Evolutionary conservation across 225 moss, liverwort and hornwort species (phyloP), one percentile per base, ranked within the genome.

Genomic region (Climacium dendroides): DNA sequence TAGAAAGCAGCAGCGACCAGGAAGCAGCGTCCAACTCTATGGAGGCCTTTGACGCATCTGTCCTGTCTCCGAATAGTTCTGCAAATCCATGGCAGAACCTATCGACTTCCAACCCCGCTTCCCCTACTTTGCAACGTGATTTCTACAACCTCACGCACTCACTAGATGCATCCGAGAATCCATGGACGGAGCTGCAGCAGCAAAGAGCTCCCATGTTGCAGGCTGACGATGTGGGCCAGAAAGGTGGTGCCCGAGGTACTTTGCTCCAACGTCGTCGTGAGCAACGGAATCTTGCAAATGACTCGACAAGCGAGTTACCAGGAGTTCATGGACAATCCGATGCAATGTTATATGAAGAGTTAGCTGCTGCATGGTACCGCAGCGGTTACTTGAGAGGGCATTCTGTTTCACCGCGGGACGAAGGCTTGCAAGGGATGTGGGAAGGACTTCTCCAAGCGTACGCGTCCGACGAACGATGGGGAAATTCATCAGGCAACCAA

Each of bases 121-220:
- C 89, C 30, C 91, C 89, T 14, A 65, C 52, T 67, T n/a, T 87
- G 48, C 93, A 93, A 45, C 91, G 90, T 14, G 91, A 88, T 63
- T 76, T 85, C n/a, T 86, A 83, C 75, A 90, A 84, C 77, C 72
- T 87, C 19, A 59, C 87, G 59, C 89, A 87, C 59, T 73, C 86
- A 32, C 52, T 87, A 15, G 55, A 78, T n/a, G 79, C 85, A 66
- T 71, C 91, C 39, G 90, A 85, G 70, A 89, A 90, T 55, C 39
- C 90, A 82, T 93, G 91, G 93, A 74, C 86, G 72, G 93, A 91
- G 79, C 78, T 85, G 10, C 90, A 93, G 67, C 89, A 88, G 83
- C 91, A 89, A 70, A 74, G 90, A 87, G 83, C 25, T 45, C 58
- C 82, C 65, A 15, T 78, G 80, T 78, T 88, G 71, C 88, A 74